Conservation (phyloP, 2,329 filamentous ascomycete species). For the Aspergillus fischeri region DNA sequence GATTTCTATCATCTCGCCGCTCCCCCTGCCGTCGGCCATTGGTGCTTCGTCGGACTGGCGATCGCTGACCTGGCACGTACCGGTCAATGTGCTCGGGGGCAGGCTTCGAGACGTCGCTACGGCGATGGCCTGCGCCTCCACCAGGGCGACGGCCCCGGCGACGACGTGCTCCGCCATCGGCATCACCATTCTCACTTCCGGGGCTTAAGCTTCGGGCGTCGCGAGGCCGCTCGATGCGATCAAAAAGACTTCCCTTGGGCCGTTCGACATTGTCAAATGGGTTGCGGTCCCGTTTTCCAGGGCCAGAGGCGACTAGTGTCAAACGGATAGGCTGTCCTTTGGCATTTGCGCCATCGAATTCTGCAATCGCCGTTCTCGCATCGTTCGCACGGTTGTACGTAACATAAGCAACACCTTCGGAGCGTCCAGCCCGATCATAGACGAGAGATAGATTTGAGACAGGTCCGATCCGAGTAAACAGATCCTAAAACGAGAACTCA, state of each 20-base stretch:
- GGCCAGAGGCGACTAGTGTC: conserved; percentile 56
- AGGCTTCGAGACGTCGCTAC: conserved; percentile 54
- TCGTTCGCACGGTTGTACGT: conserved; percentile 70
- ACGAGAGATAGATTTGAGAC: conserved; percentile 65
- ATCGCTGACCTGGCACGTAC: conserved; percentile 64
- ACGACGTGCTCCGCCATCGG: conserved; percentile 31
- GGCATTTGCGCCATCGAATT: conserved; percentile 87
- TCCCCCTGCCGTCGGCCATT: conserved; percentile 47
- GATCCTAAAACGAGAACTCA: conserved; percentile 53
- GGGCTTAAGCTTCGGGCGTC: conserved; percentile 42
- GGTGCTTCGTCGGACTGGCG: conserved; percentile 37
- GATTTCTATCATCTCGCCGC: conserved; percentile 25
- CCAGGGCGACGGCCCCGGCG: conserved; percentile 37
- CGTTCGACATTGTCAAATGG: conserved; percentile 49
- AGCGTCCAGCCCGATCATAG: conserved; percentile 86
- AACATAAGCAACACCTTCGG: conserved; percentile 78
- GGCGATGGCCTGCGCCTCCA: conserved; percentile 43
- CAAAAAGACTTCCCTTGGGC: conserved; percentile 61
- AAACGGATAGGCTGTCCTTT: conserved; percentile 81
- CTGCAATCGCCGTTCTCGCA: conserved; percentile 67
- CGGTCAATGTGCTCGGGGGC: conserved; percentile 69
- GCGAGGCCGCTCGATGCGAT: conserved; percentile 51
- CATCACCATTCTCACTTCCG: conserved; percentile 28
- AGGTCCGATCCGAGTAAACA: conserved; percentile 74
- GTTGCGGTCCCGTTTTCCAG: conserved; percentile 36